Base-by-base conservation (phyloP, 345 rosid genomes). In the Anastatica hierochuntica region DNA sequence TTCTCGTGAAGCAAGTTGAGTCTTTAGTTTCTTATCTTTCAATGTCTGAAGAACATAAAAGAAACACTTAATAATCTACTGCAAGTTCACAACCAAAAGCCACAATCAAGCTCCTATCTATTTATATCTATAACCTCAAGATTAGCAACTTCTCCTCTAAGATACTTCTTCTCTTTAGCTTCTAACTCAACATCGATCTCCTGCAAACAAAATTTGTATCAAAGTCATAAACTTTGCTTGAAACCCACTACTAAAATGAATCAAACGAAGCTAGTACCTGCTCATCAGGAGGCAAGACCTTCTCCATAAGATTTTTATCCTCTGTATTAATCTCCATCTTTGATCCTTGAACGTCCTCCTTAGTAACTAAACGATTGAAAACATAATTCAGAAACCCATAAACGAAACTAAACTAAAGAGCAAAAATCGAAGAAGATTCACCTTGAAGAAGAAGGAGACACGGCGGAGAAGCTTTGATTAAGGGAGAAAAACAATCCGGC, bases 121-220 rank as follows among this genome's bases (percentile, higher is more conserved):
- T 10, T 8, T 11, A 20, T n/a, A 14, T 7, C 18, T 16, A 1
- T 13, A 23, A 86, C 90, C 88, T 77, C 88, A 40, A 88, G 67
- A 74, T 88, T 50, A 51, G 88, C 77, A 41, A 64, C 79, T 27
- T 72, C 85, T 50, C 95, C 96, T 79, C 96, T 74, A 24, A 79
- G 79, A 64, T 82, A 80, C 59, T 77, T 84, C 77, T 77, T 76
- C 12, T 72, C 74, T 26, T 74, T 70, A 13, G 64, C 47, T 46
- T 84, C 85, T 53, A 77, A 67, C 55, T 83, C 94, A 9, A 59
- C 61, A 49, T 72, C 58, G 7, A 72, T 71, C 62, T 76, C 83
- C 87, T 81, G 77, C 38, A 62, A 38, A 56, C 19, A 59, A 20
- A 24, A 37, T 62, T 43, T 44, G 13, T 56, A 40, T 10, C 54